Evolutionary conservation across 345 rosid species (phyloP).

Genomic region (Brassica napus): Da-Ae NC_063443.1:15140501-15141000

Average conservation of each 20-base stretch:
- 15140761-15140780: not conserved
- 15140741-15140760: not conserved
- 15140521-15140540: too few species aligned
- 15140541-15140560: too few species aligned
- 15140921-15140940: conserved; percentile 30
- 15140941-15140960: conserved; percentile 22
- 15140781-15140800: conserved; percentile 33
- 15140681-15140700: too few species aligned
- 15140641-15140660: too few species aligned
- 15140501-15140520: too few species aligned
- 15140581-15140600: too few species aligned
- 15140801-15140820: conserved; percentile 24
- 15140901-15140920: conserved; percentile 4
- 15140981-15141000: conserved; percentile 10
- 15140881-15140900: conserved; percentile 19
- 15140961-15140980: conserved; percentile 2
- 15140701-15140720: too few species aligned
- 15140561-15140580: too few species aligned
- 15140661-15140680: too few species aligned
- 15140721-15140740: not conserved
- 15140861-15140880: not conserved
- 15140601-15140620: too few species aligned
- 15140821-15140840: conserved; percentile 5
- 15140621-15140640: too few species aligned
- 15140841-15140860: conserved; percentile 26